Evolutionary conservation across 192 early-diverging fungal genomes (phyloP).

Genomic region (Coemansia sp.): DNA sequence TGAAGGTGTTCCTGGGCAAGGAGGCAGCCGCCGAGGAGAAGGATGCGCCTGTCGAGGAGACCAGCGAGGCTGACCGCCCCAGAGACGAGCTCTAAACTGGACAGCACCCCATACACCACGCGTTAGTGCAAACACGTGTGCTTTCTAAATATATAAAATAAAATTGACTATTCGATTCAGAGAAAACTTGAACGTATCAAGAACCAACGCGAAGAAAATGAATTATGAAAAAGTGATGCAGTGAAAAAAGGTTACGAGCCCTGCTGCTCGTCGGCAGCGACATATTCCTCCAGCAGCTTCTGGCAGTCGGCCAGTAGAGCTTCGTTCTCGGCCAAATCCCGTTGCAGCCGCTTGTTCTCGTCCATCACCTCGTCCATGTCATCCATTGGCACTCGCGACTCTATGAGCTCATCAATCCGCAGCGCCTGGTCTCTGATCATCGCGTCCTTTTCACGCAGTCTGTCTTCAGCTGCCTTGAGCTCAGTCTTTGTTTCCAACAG

Average conservation of each 20-base stretch:
- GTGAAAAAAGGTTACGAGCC: neutral
- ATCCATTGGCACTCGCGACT: conserved; percentile 48
- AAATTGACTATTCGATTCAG: no score
- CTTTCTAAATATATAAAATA: no score
- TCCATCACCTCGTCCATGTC: conserved; percentile 49
- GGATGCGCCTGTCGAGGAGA: conserved; percentile 15
- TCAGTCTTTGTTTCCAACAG: conserved; percentile 52
- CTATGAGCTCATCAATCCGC: conserved; percentile 48
- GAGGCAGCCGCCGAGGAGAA: conserved; percentile 25
- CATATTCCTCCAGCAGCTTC: conserved; percentile 49
- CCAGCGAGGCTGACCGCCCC: conserved; percentile 31
- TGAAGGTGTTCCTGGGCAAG: conserved; percentile 57
- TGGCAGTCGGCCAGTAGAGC: conserved; percentile 46
- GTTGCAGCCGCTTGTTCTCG: conserved; percentile 31
- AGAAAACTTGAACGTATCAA: neutral
- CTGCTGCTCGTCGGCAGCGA: conserved; percentile 16
- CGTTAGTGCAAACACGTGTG: no score
- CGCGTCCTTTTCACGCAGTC: conserved; percentile 46
- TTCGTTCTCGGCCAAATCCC: conserved; percentile 45
- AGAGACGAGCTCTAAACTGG: conserved; percentile 50
- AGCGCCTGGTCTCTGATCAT: conserved; percentile 43
- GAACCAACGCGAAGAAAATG: neutral
- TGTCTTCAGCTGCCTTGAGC: conserved; percentile 42
- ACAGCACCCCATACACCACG: neutral
- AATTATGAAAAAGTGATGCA: conserved; percentile 1